phyloP scores from a whole-genome alignment of 805 yeast genomes.

The Kodamaea neixiangensis region DNA sequence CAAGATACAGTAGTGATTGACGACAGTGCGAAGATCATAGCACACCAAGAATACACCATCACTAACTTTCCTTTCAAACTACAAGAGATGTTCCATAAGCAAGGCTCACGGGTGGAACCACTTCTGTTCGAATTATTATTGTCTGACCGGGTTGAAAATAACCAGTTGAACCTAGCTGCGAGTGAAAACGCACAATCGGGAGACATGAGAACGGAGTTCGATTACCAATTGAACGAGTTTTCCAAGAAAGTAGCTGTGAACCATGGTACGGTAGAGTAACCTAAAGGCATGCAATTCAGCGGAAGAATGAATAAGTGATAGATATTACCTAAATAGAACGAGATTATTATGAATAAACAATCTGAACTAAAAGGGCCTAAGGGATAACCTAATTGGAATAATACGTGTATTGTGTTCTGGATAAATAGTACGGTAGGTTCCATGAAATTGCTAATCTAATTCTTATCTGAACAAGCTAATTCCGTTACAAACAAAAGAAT shows the following conservation, averaged over 20 bases:
- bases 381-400: not conserved
- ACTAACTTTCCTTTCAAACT: conserved; percentile 8
- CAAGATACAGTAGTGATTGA: conserved; percentile 5
- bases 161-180: not conserved
- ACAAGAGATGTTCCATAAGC: not conserved
- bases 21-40: conserved; percentile 1
- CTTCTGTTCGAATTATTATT: not conserved
- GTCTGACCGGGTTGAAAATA: not conserved
- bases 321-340: not conserved
- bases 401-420: not conserved
- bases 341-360: not conserved
- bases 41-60: conserved; percentile 7
- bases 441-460: not conserved
- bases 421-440: not conserved
- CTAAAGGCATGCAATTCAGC: too few relatives aligned
- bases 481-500: not conserved
- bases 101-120: conserved; percentile 2
- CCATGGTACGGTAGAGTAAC: not conserved
- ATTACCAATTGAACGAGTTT: conserved; percentile 3
- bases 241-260: not conserved
- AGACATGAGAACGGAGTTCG: not conserved
- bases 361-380: not conserved
- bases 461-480: not conserved
- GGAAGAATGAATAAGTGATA: too few relatives aligned
- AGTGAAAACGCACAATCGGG: conserved; percentile 4